These are phyloP conservation scores for Crepidotus variabilis DNA, from an alignment of 768 basidiomycete species.

Conservation along the genomic window DNA sequence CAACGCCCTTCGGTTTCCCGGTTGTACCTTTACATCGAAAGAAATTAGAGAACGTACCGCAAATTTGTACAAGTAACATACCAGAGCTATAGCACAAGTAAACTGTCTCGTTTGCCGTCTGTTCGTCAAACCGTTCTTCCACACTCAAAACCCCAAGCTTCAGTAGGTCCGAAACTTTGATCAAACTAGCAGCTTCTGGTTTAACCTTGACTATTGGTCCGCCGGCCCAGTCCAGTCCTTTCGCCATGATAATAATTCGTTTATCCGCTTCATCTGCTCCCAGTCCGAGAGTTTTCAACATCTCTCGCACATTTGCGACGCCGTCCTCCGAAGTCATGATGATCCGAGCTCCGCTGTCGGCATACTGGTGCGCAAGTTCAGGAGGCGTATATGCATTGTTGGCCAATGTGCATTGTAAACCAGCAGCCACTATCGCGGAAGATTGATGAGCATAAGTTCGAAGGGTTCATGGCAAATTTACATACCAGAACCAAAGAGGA, in stretches of 20 bases:
- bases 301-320: slow-evolving; percentile 48
- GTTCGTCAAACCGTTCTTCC: slow-evolving; percentile 55
- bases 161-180: slow-evolving; percentile 47
- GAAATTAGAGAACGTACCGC: no score
- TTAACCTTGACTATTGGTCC: slow-evolving; percentile 25
- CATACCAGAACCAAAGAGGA: slow-evolving; percentile 42
- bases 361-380: slow-evolving; percentile 73
- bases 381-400: slow-evolving; percentile 66
- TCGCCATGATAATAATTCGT: slow-evolving; percentile 54
- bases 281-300: slow-evolving; percentile 50
- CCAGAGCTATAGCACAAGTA: slow-evolving; percentile 43
- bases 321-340: slow-evolving; percentile 66
- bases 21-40: slow-evolving; percentile 54
- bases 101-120: slow-evolving; percentile 51
- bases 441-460: neutral
- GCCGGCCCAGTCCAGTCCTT: slow-evolving; percentile 44
- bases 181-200: slow-evolving; percentile 26
- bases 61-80: no score
- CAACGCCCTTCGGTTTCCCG: slow-evolving; percentile 71
- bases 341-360: slow-evolving; percentile 58
- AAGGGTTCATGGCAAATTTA: slow-evolving; percentile 1
- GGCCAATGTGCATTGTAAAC: slow-evolving; percentile 65
- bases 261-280: slow-evolving; percentile 42
- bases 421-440: slow-evolving; percentile 49
- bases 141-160: slow-evolving; percentile 40